A percentile compares a stretch with the other conserved stretches of the same genome.
Conservation (phyloP, 192 early-diverging fungal genomes). For the Entomortierella parvispora region DNA sequence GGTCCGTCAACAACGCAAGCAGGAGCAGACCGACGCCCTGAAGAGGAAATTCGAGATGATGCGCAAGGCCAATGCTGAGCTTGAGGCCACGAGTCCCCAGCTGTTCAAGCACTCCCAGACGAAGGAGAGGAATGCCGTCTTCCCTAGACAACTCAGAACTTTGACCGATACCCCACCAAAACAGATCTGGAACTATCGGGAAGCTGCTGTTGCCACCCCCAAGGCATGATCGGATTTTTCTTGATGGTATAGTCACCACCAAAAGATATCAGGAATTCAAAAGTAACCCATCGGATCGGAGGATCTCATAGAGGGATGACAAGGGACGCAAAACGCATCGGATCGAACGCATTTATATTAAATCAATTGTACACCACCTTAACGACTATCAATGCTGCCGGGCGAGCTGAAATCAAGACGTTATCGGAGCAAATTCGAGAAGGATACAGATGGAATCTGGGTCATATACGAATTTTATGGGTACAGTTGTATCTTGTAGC, state of each 20-base stretch:
- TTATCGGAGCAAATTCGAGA: too few species aligned
- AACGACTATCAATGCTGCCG: too few species aligned
- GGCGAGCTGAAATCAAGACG: too few species aligned
- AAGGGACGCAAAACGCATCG: not conserved
- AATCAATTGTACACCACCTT: not conserved
- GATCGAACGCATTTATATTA: not conserved
- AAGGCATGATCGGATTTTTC: constrained; percentile 28
- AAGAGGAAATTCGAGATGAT: constrained; percentile 71
- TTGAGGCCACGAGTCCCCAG: constrained; percentile 65
- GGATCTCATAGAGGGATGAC: not conserved
- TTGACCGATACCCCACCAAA: constrained; percentile 78
- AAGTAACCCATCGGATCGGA: not conserved
- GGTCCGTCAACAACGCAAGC: constrained; percentile 59
- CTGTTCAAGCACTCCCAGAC: constrained; percentile 74
- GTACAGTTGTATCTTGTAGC: too few species aligned
- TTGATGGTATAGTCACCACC: not conserved
- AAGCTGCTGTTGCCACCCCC: constrained; percentile 14
- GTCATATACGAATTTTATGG: too few species aligned
- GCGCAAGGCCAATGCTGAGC: constrained; percentile 70
- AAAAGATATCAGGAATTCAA: too few species aligned
- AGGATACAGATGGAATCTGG: too few species aligned
- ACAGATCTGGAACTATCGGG: constrained; percentile 75
- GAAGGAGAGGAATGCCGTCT: constrained; percentile 64
- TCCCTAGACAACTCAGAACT: constrained; percentile 78
- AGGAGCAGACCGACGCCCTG: constrained; percentile 55